A percentile compares a stretch with the other conserved stretches of the same genome.
These are phyloP conservation scores for Millerozyma acaciae DNA, from an alignment of 805 yeast genomes.

Conservation along the genomic window DNA sequence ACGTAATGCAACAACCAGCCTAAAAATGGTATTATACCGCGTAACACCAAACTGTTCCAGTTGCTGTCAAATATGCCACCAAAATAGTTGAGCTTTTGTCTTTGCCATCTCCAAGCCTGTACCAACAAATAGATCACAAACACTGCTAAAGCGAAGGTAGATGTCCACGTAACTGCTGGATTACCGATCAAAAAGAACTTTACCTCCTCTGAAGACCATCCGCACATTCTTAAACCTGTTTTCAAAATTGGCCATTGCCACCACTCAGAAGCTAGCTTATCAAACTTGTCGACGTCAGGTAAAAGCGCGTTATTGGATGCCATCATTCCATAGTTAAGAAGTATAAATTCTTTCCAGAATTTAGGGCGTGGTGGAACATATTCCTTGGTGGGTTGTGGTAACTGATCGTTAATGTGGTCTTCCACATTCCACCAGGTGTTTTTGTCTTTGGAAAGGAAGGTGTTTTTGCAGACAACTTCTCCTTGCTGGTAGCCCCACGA, in stretches of 20 bases:
- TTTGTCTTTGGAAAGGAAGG: constrained; percentile 52
- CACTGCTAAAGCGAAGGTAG: constrained; percentile 23
- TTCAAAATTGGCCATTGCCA: constrained; percentile 90
- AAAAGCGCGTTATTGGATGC: constrained; percentile 79
- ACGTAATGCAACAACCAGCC: constrained; percentile 40
- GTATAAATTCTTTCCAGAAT: constrained; percentile 71
- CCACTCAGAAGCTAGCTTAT: constrained; percentile 64
- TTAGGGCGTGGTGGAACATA: constrained; percentile 40
- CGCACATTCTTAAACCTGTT: constrained; percentile 71
- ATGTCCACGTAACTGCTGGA: constrained; percentile 69
- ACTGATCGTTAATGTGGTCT: constrained; percentile 52
- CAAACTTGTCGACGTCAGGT: constrained; percentile 74
- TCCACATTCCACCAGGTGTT: constrained; percentile 82
- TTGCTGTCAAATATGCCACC: constrained; percentile 17
- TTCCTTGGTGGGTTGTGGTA: constrained; percentile 27
- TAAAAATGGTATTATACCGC: constrained; percentile 32
- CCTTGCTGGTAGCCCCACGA: constrained; percentile 85
- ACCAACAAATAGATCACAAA: constrained; percentile 18
- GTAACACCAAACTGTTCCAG: constrained; percentile 26
- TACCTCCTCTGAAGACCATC: constrained; percentile 57
- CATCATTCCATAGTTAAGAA: constrained; percentile 81
- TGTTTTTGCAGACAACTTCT: constrained; percentile 66
- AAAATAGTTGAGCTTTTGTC: constrained; percentile 22
- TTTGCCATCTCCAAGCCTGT: constrained; percentile 25
- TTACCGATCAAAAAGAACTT: constrained; percentile 72